phyloP scores from a whole-genome alignment of 208 protist species.

The Leishmania gerbilli region DNA sequence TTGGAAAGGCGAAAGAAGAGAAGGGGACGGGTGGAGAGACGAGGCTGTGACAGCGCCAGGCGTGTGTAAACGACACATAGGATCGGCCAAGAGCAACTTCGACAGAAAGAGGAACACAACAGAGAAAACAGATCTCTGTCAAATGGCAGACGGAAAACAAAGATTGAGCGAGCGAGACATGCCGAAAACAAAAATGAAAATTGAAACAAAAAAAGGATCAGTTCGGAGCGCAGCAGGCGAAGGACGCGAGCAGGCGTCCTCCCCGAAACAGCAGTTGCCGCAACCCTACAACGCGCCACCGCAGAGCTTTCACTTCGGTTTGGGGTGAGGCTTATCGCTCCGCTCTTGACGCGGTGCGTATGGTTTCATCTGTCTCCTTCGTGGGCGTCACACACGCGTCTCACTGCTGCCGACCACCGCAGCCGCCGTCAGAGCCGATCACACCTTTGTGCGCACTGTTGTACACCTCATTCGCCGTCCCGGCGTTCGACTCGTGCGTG shows the following conservation, averaged over 20 bases:
- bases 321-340: too few species aligned
- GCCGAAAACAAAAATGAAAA: neutral
- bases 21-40: neutral
- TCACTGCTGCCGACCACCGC: neutral
- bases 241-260: neutral
- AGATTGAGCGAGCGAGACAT: neutral
- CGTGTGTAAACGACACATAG: neutral
- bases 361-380: too few species aligned
- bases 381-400: neutral
- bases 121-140: neutral
- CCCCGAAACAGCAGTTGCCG: neutral
- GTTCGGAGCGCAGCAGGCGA: neutral
- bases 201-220: neutral
- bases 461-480: too few species aligned
- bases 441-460: too few species aligned
- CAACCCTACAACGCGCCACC: neutral
- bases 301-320: neutral
- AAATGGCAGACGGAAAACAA: neutral
- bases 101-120: neutral
- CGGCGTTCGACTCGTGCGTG: too few species aligned
- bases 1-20: neutral
- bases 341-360: too few species aligned
- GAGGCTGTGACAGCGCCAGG: neutral
- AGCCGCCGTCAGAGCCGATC: neutral
- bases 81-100: neutral